Base-by-base conservation (phyloP, 495 filamentous ascomycete species). In the Astrothelium subdiscretum region DNA sequence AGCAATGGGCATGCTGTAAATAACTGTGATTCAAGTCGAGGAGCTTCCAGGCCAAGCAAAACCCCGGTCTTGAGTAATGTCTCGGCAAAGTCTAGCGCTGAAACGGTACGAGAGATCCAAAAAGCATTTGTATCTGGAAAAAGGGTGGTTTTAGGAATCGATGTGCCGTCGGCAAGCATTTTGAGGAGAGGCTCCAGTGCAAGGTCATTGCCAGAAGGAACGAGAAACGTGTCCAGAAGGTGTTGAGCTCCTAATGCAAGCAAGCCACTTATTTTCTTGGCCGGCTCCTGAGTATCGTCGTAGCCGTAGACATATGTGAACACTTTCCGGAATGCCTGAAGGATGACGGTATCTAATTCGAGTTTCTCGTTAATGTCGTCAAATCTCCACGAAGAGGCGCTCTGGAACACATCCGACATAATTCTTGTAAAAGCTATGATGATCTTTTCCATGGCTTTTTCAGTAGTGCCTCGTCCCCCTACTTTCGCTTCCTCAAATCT, bases 301-400 rank as follows among this genome's bases (percentile, higher is more conserved):
- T 91, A 80, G 60, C 86, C 87, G 67, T 87, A 92, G 13, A 81
- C 80, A 66, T 85, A 89, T 22, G 79, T 76, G 11, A 96, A 71
- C 31, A 96, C 80, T 22, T 80, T 83, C 64, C 87, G 79, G 69
- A 97, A 90, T 22, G 83, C 81, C 6, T 70, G 77, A 8, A 87
- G 80, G 29, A 97, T 81, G 68, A 65, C 75, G 31, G 70, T 73
- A 61, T 79, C 81, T 60, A 89, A 78, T 60, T 81, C 77, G 64
- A 87, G 80, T 58, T 85, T 83, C 59, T 92, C 84, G 31, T 85
- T 77, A 20, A 81, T 78, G 3, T 81, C 78, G 12, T 79, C 78
- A 70, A 95, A 96, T 67, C 84, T 87, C 95, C 92, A 97, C 5
- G 83, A 88, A 22, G 79, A 80, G 20, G 84, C 87, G 72, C 86